These are phyloP conservation scores for Paraconiothyrium brasiliense DNA, from an alignment of 2,329 filamentous ascomycete genomes.

Conservation along the genomic window DNA sequence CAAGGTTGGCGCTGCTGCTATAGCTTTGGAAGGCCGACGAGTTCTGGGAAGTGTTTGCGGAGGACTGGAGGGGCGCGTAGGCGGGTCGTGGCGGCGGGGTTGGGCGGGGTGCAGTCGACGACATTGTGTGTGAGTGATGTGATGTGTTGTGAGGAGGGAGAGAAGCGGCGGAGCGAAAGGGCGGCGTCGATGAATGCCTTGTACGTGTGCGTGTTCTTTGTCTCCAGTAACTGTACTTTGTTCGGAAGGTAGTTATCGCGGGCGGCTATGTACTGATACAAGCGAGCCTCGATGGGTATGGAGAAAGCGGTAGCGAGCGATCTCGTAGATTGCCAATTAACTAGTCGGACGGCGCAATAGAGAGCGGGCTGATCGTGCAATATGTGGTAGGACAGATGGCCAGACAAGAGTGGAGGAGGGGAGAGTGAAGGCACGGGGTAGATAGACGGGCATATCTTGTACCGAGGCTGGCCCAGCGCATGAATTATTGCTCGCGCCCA, in stretches of 20 bases:
- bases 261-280: constrained; percentile 28
- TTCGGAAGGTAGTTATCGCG: constrained; percentile 16
- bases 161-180: not conserved
- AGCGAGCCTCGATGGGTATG: constrained; percentile 3
- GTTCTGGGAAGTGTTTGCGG: constrained; percentile 33
- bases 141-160: not conserved
- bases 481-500: constrained; percentile 14
- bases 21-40: constrained; percentile 53
- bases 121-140: constrained; percentile 22
- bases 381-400: constrained; percentile 14
- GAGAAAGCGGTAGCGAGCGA: constrained; percentile 31
- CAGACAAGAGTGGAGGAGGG: constrained; percentile 16
- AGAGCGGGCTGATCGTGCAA: constrained; percentile 21
- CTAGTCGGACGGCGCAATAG: constrained; percentile 20
- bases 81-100: constrained; percentile 35
- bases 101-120: constrained; percentile 37
- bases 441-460: constrained; percentile 7
- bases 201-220: not conserved
- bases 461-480: constrained; percentile 20
- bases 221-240: constrained; percentile 7
- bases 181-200: not conserved
- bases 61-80: constrained; percentile 49
- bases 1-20: constrained; percentile 53
- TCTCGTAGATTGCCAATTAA: constrained; percentile 29
- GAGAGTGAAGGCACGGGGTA: constrained; percentile 2